Evolutionary conservation across 306 rosid genomes (phyloP), one percentile per base, ranked within the genome.

Genomic region (Prunus salicina): DNA sequence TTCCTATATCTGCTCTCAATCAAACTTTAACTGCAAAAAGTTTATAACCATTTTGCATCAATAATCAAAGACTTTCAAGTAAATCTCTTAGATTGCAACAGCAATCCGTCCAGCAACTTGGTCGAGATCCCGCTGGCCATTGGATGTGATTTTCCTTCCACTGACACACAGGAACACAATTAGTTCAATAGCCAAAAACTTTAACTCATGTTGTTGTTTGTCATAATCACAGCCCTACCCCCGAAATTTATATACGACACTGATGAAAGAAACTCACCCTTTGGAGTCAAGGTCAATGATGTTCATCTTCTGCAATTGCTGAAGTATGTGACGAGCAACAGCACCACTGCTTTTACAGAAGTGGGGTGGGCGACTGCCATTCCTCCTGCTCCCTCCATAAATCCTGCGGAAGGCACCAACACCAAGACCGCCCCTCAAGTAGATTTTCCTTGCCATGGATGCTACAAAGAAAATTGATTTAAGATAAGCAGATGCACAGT

Each of bases 391-490:
- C 2, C 97, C 97, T 77, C 97, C 97, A 43, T 91, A 91, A 38
- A 91, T 91, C 78, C 92, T 82, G 53, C 64, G 74, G 62, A 91
- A 91, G 19, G 94, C 88, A 5, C 97, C 97, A 38, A 89, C 97
- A 61, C 97, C 97, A 25, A 89, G 92, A 25, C 97, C 97, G 1
- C 94, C 94, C 76, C 97, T 83, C 87, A 91, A 75, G 81, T 89
- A 91, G 73, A 89, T 82, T 85, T 91, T 91, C 82, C 97, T 84
- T 47, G 97, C 97, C 87, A 91, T 86, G 25, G 97, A 91, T 52
- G 97, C 97, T 82, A 75, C 69, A 79, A 25, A 53, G 43, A 11
- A 8, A 32, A 32, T 28, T 6, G 25, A 45, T 15, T 41, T 15
- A 2, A 0, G 3, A 34, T 72, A 8, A 38, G 8, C 45, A 7